Percentiles rank a stretch among this genome's conserved stretches.
Conservation (phyloP, 257 asterid genomes). For the Striga asiatica region DNA sequence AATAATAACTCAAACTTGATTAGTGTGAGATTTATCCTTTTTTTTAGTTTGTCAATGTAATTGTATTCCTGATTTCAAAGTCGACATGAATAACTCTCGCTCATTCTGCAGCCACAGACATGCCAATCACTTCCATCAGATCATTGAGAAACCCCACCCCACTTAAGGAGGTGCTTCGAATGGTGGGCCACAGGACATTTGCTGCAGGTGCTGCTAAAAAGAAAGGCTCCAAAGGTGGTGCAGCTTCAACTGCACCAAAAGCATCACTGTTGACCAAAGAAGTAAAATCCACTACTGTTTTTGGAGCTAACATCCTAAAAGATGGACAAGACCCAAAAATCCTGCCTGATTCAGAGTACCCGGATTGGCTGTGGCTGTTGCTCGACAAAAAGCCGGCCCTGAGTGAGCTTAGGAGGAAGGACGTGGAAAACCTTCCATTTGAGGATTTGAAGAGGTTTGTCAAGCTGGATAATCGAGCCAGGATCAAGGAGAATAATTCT, state of each 20-base stretch:
- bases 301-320: conserved; percentile 74
- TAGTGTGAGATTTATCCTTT: too few species aligned
- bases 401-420: conserved; percentile 78
- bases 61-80: too few species aligned
- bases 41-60: too few species aligned
- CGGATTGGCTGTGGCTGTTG: conserved; percentile 83
- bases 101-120: conserved; percentile 29
- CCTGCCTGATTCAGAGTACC: conserved; percentile 75
- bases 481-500: conserved; percentile 85
- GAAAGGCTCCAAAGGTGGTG: conserved; percentile 83
- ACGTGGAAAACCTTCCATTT: conserved; percentile 43
- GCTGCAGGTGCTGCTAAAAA: conserved; percentile 82
- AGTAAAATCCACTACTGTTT: conserved; percentile 74
- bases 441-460: conserved; percentile 82
- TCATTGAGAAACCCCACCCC: conserved; percentile 29
- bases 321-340: conserved; percentile 85
- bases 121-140: conserved; percentile 32
- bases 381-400: conserved; percentile 64
- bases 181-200: conserved; percentile 46
- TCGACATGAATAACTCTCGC: too few species aligned
- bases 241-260: conserved; percentile 64
- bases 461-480: conserved; percentile 85
- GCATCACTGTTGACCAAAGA: conserved; percentile 72
- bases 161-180: conserved; percentile 31
- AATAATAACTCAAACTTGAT: too few species aligned